These are phyloP conservation scores for Vachellia collinsii DNA, from an alignment of 306 rosid species.

Conservation along the genomic window DNA sequence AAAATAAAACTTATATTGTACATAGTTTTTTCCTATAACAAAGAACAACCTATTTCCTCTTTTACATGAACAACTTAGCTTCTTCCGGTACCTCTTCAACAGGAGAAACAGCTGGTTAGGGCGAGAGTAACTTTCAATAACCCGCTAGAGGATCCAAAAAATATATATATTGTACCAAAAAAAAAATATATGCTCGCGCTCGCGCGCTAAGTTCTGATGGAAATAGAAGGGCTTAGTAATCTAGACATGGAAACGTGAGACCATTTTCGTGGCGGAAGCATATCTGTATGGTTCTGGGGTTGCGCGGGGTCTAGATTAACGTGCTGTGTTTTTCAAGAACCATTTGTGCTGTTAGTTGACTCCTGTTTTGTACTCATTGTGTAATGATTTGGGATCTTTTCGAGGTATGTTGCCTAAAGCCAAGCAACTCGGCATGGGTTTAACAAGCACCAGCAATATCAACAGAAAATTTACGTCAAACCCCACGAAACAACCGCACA, in stretches of 20 bases:
- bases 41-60: too few relatives aligned
- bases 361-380: slow-evolving; percentile 45
- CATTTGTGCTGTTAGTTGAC: slow-evolving; percentile 27
- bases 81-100: too few relatives aligned
- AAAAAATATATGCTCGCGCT: too few relatives aligned
- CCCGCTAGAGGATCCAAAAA: too few relatives aligned
- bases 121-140: too few relatives aligned
- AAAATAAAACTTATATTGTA: not conserved
- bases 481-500: not conserved
- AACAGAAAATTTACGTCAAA: not conserved
- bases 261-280: not conserved
- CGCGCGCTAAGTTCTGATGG: not conserved
- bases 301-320: slow-evolving; percentile 25
- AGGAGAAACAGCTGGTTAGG: too few relatives aligned
- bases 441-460: slow-evolving; percentile 11
- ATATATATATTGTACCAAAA: too few relatives aligned
- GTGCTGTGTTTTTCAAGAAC: not conserved
- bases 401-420: slow-evolving; percentile 23
- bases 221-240: slow-evolving; percentile 15
- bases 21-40: not conserved
- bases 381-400: slow-evolving; percentile 35
- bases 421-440: slow-evolving; percentile 21
- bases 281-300: too few relatives aligned
- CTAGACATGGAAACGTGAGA: not conserved
- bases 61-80: too few relatives aligned